These are phyloP conservation scores for Penicillium sp. DNA, from an alignment of 2,329 filamentous ascomycete species.

Conservation along the genomic window DNA sequence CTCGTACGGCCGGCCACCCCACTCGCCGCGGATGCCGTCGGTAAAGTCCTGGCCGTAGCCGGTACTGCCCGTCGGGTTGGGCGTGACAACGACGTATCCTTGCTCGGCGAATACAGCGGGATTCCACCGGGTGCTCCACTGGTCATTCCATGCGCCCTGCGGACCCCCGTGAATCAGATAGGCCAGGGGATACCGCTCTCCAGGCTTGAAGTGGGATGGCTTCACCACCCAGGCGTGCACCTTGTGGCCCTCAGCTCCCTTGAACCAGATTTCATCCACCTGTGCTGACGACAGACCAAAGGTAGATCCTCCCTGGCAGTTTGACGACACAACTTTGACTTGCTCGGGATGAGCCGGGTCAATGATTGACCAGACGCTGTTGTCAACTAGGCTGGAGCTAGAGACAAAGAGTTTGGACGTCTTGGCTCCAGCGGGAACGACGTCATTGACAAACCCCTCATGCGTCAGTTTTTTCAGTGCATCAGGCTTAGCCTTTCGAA, in stretches of 20 bases:
- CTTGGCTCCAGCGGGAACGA: conserved; percentile 36
- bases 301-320: conserved; percentile 35
- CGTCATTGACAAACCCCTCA: conserved; percentile 44
- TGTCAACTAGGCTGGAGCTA: conserved; percentile 48
- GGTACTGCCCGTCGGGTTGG: conserved; percentile 60
- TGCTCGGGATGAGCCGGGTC: conserved; percentile 35
- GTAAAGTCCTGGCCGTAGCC: conserved; percentile 60
- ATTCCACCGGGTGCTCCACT: conserved; percentile 59
- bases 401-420: conserved; percentile 45
- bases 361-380: conserved; percentile 46
- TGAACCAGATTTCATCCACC: conserved; percentile 50
- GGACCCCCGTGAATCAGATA: conserved; percentile 59
- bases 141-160: conserved; percentile 54
- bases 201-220: conserved; percentile 48
- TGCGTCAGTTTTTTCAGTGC: conserved; percentile 41
- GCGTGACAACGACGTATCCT: conserved; percentile 61
- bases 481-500: conserved; percentile 31
- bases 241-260: conserved; percentile 45
- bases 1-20: conserved; percentile 57
- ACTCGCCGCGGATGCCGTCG: conserved; percentile 53
- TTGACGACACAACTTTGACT: conserved; percentile 41
- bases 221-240: conserved; percentile 52
- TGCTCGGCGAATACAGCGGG: conserved; percentile 60
- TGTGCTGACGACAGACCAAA: conserved; percentile 47
- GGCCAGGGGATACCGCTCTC: conserved; percentile 55